Conservation (phyloP, 1,284 basidiomycete species). For the Trametes hirsuta region DNA sequence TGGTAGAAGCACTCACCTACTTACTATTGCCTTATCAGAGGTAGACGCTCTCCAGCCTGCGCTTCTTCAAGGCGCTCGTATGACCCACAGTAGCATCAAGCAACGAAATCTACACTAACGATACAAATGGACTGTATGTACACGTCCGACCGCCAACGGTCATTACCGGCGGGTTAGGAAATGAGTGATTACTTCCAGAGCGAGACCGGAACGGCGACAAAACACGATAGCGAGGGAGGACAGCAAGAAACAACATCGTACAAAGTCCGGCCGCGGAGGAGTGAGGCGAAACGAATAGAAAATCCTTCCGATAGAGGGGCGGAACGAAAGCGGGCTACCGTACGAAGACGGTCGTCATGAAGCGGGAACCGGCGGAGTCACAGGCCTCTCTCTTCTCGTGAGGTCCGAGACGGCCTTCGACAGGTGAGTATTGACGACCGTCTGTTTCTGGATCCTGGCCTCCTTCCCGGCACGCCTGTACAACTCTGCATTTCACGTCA, state of each 20-base stretch:
- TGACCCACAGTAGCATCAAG: neutral
- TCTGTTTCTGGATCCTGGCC: conserved; percentile 33
- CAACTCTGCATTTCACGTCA: conserved; percentile 44
- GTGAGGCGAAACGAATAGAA: neutral
- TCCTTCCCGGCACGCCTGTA: conserved; percentile 56
- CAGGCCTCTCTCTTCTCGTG: conserved; percentile 17
- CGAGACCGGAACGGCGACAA: neutral
- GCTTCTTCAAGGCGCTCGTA: neutral
- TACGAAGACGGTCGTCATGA: neutral
- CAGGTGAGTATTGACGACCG: conserved; percentile 28
- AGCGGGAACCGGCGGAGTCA: neutral
- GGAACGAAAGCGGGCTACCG: neutral
- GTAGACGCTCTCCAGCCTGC: neutral
- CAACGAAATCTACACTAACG: neutral
- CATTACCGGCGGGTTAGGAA: neutral
- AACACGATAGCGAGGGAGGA: neutral
- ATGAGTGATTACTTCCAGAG: neutral
- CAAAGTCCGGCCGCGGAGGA: neutral
- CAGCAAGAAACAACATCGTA: neutral
- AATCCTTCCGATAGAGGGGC: neutral
- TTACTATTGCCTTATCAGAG: too few relatives aligned
- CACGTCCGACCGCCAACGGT: neutral
- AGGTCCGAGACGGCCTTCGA: conserved; percentile 31
- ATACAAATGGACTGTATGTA: neutral
- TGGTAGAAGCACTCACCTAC: too few relatives aligned